Evolutionary conservation across 2,329 filamentous ascomycete genomes (phyloP).

Genomic region (Anthostomella pinea): DNA sequence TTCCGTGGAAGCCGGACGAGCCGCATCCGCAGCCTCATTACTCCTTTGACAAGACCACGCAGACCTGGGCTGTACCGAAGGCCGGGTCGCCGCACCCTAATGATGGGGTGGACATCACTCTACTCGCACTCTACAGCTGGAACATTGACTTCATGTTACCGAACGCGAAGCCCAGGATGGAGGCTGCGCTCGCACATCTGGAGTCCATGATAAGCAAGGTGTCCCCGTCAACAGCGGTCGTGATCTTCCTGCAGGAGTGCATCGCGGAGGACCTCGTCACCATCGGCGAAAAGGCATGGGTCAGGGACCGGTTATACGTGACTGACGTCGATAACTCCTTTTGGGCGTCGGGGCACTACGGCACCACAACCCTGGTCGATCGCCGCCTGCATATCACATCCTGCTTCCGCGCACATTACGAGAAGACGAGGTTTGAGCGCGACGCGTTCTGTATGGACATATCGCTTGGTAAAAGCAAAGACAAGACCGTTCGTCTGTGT

Average conservation of each 20-base stretch:
- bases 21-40: constrained; percentile 26
- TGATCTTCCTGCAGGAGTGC: constrained; percentile 53
- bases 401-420: constrained; percentile 49
- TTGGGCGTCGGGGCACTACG: constrained; percentile 46
- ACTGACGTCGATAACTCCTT: constrained; percentile 40
- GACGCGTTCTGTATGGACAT: constrained; percentile 54
- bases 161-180: constrained; percentile 24
- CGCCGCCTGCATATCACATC: constrained; percentile 36
- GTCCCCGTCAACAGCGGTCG: constrained; percentile 24
- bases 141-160: constrained; percentile 36
- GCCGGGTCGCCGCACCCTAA: constrained; percentile 1
- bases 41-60: constrained; percentile 14
- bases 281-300: constrained; percentile 42
- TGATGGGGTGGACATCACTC: constrained; percentile 9
- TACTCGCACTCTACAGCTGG: constrained; percentile 29
- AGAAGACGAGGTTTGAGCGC: constrained; percentile 42
- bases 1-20: constrained; percentile 25
- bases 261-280: constrained; percentile 40
- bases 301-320: constrained; percentile 42
- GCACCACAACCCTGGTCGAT: constrained; percentile 51
- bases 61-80: constrained; percentile 16
- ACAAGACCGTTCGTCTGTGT: constrained; percentile 20
- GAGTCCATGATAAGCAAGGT: constrained; percentile 9
- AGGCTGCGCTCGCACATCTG: constrained; percentile 24
- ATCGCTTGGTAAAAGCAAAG: constrained; percentile 14